Evolutionary conservation across 1,139 yeast genomes (phyloP).

Genomic region (Zygosaccharomyces pseudobailii): DNA sequence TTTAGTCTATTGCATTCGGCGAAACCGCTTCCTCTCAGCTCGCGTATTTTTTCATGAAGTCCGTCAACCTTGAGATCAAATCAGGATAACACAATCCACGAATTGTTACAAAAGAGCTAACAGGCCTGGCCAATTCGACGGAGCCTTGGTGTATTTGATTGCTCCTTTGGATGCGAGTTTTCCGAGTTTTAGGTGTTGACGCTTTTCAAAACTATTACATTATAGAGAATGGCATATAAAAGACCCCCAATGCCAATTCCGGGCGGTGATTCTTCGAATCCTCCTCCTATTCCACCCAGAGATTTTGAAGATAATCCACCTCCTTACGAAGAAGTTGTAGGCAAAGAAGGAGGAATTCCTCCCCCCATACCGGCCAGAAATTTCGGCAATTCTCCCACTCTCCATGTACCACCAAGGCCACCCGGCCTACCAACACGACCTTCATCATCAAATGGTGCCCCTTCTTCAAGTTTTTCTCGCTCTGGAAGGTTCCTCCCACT

Average conservation of each 20-base stretch:
- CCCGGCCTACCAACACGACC: neutral
- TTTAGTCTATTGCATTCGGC: neutral
- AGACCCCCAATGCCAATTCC: constrained; percentile 6
- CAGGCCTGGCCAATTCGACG: neutral
- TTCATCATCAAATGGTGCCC: neutral
- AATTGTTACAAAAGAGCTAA: too few relatives aligned
- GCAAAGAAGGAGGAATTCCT: neutral
- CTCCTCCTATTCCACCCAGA: constrained; percentile 13
- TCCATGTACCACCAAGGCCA: constrained; percentile 13
- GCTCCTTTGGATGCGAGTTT: neutral
- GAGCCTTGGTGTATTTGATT: neutral
- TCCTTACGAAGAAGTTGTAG: constrained; percentile 7
- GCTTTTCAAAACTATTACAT: neutral
- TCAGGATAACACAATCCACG: too few relatives aligned
- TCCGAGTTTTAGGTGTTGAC: neutral
- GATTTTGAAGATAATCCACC: constrained; percentile 4
- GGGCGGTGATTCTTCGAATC: neutral
- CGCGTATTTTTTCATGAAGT: neutral
- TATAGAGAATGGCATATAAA: neutral
- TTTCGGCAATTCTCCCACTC: neutral
- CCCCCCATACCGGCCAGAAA: constrained; percentile 6
- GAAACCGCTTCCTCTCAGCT: neutral
- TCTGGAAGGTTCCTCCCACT: neutral
- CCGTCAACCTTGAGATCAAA: neutral
- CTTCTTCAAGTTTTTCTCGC: neutral